Conservation (phyloP, 1,284 basidiomycete species). For the Prillingera fragicola region DNA sequence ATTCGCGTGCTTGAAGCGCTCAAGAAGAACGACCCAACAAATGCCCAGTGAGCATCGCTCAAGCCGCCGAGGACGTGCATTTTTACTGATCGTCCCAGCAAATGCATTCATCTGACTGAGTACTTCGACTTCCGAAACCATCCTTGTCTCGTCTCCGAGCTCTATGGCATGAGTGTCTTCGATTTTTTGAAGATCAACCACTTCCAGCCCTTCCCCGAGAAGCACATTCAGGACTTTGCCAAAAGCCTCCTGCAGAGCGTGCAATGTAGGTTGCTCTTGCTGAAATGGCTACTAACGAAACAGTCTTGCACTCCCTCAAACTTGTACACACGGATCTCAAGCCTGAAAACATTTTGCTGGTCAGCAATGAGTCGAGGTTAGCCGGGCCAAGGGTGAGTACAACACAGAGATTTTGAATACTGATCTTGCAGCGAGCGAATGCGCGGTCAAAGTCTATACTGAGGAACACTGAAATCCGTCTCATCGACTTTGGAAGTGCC, state of each 20-base stretch:
- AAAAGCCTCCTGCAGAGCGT: conserved; percentile 87
- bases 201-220: conserved; percentile 91
- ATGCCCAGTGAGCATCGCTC: conserved; percentile 68
- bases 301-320: conserved; percentile 85
- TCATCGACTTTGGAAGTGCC: conserved; percentile 97
- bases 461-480: conserved; percentile 81
- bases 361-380: conserved; percentile 65
- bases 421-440: conserved; percentile 15
- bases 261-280: conserved; percentile 63
- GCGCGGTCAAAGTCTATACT: conserved; percentile 53
- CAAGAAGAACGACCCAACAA: conserved; percentile 81
- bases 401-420: not conserved
- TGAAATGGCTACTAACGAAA: conserved; percentile 33
- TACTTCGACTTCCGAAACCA: conserved; percentile 98
- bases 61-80: conserved; percentile 10
- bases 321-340: conserved; percentile 98
- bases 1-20: conserved; percentile 89
- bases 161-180: conserved; percentile 96
- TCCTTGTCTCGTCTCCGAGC: conserved; percentile 94
- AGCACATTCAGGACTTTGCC: conserved; percentile 94
- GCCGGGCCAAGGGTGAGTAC: conserved; percentile 31
- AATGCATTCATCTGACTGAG: conserved; percentile 93
- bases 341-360: conserved; percentile 95
- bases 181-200: conserved; percentile 98
- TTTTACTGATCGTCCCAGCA: conserved; percentile 57